These are phyloP conservation scores for Beta vulgaris DNA, from an alignment of 148 eudicot species.

Conservation along the genomic window DNA sequence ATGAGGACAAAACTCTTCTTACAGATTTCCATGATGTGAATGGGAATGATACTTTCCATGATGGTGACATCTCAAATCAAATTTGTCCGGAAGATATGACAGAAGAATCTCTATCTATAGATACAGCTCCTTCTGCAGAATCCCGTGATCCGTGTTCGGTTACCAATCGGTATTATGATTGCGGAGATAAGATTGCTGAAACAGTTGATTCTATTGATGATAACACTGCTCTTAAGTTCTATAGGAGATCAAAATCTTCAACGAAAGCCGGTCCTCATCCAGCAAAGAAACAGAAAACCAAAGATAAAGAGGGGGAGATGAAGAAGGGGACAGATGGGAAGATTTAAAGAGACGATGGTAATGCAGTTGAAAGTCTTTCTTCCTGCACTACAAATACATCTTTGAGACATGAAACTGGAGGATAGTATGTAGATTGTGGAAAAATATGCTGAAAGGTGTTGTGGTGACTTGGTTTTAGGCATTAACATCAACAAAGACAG, in stretches of 20 bases:
- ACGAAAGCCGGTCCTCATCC: not conserved
- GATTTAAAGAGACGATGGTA: slow-evolving; percentile 15
- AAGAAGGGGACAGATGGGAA: slow-evolving; percentile 5
- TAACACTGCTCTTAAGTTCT: slow-evolving; percentile 5
- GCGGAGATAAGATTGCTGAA: not conserved
- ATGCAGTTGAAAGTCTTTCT: not conserved
- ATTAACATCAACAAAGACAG: not conserved
- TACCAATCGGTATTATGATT: slow-evolving; percentile 18
- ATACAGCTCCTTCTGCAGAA: slow-evolving; percentile 17
- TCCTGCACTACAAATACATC: not conserved
- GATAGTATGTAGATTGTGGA: not conserved
- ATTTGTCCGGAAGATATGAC: slow-evolving; percentile 12
- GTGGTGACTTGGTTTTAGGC: too few species aligned
- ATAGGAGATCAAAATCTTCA: slow-evolving; percentile 14
- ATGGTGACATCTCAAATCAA: slow-evolving; percentile 25
- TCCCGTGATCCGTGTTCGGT: slow-evolving; percentile 24
- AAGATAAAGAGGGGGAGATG: not conserved
- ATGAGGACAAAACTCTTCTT: slow-evolving; percentile 26
- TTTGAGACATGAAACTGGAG: not conserved
- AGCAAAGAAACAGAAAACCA: slow-evolving; percentile 26
- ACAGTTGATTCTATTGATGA: not conserved
- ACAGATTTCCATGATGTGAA: slow-evolving; percentile 22
- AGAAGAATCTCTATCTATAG: slow-evolving; percentile 29
- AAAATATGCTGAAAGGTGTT: not conserved
- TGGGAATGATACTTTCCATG: slow-evolving; percentile 30